Evolutionary conservation across 2,329 filamentous ascomycete genomes (phyloP), one percentile per base, ranked within the genome.

Genomic region (Zymoseptoria tritici): DNA sequence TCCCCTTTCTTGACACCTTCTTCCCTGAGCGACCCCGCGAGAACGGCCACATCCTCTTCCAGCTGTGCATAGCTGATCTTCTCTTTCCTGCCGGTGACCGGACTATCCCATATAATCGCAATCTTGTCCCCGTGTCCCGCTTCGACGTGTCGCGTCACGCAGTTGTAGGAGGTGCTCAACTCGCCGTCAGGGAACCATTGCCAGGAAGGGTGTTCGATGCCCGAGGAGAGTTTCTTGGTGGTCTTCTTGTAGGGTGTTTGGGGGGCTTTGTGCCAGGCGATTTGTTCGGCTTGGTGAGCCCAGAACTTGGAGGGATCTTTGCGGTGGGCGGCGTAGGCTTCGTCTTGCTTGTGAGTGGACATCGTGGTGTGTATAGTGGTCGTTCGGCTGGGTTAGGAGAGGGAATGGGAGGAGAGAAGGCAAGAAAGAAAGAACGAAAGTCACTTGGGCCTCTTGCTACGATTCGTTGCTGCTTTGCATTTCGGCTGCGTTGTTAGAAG

Each of bases 81-180:
- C 74, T 87, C 81, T 73, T 91, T 91, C 8, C 80, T 81, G 1
- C 81, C 80, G 1, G 90, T 91, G 9, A 96, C 91, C 2, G 92
- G 90, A 65, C 88, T 93, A 73, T 97, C 92, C 81, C 89, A 97
- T 67, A 89, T 84, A 60, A 97, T 88, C 21, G 92, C 93, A 0
- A 86, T 80, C 55, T 82, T 77, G 52, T 87, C 81, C 13, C 91
- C 91, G 65, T 86, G 80, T n/a, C 92, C 90, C 5, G 83, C 84
- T 42, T 83, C 77, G n/a, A 97, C 91, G 75, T 97, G 92, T 13
- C 92, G 82, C 74, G 96, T 91, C 13, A 97, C 79, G 72, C 91
- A 95, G 24, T 97, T 97, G 79, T 91, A 96, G 66, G 89, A 91
- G 0, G 91, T 96, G 49, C 89, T 94, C 67, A 97, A 89, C 77